These are phyloP conservation scores for Lipomyces anomalus DNA, from an alignment of 805 yeast genomes.

Conservation along the genomic window DNA sequence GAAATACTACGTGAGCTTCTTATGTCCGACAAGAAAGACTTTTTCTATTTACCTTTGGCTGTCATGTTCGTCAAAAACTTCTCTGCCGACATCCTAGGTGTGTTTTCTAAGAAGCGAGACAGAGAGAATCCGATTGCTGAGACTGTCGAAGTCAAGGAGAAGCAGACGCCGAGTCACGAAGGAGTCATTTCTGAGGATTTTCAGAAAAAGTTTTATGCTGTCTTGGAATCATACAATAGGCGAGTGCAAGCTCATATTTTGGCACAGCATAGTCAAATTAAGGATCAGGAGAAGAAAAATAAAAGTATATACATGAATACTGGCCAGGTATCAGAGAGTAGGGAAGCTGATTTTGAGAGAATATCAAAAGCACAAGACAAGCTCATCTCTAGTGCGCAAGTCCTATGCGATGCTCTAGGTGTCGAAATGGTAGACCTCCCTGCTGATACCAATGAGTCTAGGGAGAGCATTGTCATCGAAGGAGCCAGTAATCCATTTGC, in stretches of 20 bases:
- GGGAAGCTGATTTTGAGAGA: slow-evolving; percentile 25
- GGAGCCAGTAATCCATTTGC: not conserved
- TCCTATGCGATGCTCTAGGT: slow-evolving; percentile 40
- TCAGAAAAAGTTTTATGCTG: slow-evolving; percentile 28
- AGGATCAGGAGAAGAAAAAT: slow-evolving; percentile 38
- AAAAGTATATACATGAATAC: slow-evolving; percentile 57
- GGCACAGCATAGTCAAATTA: slow-evolving; percentile 36
- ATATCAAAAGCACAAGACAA: slow-evolving; percentile 38
- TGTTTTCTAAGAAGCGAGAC: slow-evolving; percentile 37
- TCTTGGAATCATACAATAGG: slow-evolving; percentile 42
- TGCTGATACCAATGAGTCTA: slow-evolving; percentile 11
- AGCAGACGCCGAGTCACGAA: slow-evolving; percentile 35
- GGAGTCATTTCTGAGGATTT: slow-evolving; percentile 11
- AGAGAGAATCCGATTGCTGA: not conserved
- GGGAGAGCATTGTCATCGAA: slow-evolving; percentile 13
- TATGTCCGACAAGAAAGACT: slow-evolving; percentile 16
- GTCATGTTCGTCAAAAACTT: slow-evolving; percentile 48
- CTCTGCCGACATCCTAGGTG: slow-evolving; percentile 55
- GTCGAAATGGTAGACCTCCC: slow-evolving; percentile 38
- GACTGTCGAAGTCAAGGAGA: not conserved
- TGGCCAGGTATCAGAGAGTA: slow-evolving; percentile 51
- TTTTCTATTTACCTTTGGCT: slow-evolving; percentile 23
- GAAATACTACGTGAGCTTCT: slow-evolving; percentile 44
- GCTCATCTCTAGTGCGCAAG: slow-evolving; percentile 40
- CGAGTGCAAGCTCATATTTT: slow-evolving; percentile 39